These are phyloP conservation scores for Nissolia schottii DNA, from an alignment of 306 rosid genomes.

Conservation along the genomic window DNA sequence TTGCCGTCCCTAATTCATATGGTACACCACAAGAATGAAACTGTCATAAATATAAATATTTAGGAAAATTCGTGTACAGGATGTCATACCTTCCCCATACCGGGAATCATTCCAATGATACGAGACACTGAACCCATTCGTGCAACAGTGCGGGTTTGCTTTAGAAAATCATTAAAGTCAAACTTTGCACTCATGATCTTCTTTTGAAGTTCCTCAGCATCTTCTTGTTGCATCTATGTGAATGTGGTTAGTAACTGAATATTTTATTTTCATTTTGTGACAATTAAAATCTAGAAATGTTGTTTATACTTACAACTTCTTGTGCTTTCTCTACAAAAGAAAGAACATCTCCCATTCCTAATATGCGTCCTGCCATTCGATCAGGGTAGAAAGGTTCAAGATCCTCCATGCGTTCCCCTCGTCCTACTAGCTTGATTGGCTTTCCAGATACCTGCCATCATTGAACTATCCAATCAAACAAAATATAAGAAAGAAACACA, in stretches of 20 bases:
- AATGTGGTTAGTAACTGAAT: slow-evolving; percentile 17
- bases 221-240: slow-evolving; percentile 87
- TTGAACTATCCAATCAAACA: slow-evolving; percentile 6
- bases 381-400: slow-evolving; percentile 98
- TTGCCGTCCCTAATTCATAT: no score
- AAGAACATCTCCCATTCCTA: slow-evolving; percentile 99
- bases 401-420: slow-evolving; percentile 99
- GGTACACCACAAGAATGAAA: background rate
- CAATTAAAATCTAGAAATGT: slow-evolving; percentile 4
- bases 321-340: slow-evolving; percentile 98
- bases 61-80: background rate
- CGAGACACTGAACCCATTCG: slow-evolving; percentile 97
- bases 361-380: slow-evolving; percentile 97
- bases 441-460: slow-evolving; percentile 86
- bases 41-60: background rate
- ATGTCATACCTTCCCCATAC: slow-evolving; percentile 88
- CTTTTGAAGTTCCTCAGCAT: slow-evolving; percentile 95
- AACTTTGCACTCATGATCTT: slow-evolving; percentile 98
- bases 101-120: slow-evolving; percentile 99
- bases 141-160: slow-evolving; percentile 95
- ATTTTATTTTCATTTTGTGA: background rate
- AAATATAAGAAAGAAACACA: background rate
- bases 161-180: slow-evolving; percentile 93
- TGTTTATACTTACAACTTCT: slow-evolving; percentile 71
- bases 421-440: slow-evolving; percentile 97